A percentile compares a stretch with the other conserved stretches of the same genome.
Conservation (phyloP, 2,329 filamentous ascomycete genomes). For the Hypoxylon sp. region DNA sequence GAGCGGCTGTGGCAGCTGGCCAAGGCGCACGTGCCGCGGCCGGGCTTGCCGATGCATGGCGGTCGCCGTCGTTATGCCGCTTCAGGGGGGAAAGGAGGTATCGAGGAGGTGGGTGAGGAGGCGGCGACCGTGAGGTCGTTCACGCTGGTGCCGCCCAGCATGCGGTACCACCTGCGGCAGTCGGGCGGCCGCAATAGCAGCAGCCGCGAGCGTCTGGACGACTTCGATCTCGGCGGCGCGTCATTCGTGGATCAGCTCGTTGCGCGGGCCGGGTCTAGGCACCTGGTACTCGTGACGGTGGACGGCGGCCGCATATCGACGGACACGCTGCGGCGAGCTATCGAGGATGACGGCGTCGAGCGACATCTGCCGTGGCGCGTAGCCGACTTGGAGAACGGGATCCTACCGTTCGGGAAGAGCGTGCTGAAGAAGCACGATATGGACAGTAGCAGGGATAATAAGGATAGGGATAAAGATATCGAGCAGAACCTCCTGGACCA, state of each 20-base stretch:
- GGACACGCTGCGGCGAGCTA: constrained; percentile 52
- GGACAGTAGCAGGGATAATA: constrained; percentile 4
- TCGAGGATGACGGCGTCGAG: constrained; percentile 57
- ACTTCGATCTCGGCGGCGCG: constrained; percentile 38
- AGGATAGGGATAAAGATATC: constrained; percentile 9
- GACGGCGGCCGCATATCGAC: constrained; percentile 53
- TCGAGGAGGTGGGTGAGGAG: too few relatives aligned
- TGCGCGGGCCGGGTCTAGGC: constrained; percentile 37
- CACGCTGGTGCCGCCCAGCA: constrained; percentile 51
- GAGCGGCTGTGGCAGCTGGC: constrained; percentile 62
- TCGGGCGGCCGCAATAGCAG: constrained; percentile 1
- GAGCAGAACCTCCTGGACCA: constrained; percentile 20
- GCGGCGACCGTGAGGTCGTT: too few relatives aligned
- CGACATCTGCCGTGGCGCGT: constrained; percentile 57
- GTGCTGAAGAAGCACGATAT: constrained; percentile 34
- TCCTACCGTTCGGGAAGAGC: constrained; percentile 50
- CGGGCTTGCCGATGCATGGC: too few relatives aligned
- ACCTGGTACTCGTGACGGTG: constrained; percentile 54
- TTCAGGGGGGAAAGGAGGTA: too few relatives aligned
- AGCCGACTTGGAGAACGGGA: constrained; percentile 45
- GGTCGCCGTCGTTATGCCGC: too few relatives aligned
- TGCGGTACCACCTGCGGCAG: constrained; percentile 40
- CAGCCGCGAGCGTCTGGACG: constrained; percentile 31
- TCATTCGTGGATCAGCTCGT: constrained; percentile 45
- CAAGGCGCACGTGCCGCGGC: constrained; percentile 41